A percentile compares a stretch with the other conserved stretches of the same genome.
These are phyloP conservation scores for Fraxinus velutina DNA, from an alignment of 305 asterid species.

Conservation along the genomic window DNA sequence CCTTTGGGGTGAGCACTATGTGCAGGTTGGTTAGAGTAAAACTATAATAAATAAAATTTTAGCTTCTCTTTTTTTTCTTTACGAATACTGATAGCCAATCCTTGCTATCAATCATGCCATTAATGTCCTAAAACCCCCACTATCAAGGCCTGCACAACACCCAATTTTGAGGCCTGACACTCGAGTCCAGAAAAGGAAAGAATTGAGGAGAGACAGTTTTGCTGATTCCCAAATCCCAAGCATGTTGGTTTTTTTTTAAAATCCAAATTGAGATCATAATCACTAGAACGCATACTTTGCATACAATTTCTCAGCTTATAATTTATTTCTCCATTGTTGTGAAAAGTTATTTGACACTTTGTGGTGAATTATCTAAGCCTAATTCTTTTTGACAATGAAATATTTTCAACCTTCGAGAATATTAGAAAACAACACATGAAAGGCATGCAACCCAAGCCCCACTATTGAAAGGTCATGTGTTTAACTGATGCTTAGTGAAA, in stretches of 20 bases:
- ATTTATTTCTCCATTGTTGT: background rate
- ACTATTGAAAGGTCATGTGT: background rate
- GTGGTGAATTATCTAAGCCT: background rate
- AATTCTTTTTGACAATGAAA: background rate
- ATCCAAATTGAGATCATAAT: background rate
- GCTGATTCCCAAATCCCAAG: background rate
- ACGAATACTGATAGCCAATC: background rate
- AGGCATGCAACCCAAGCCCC: background rate
- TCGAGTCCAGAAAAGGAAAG: background rate
- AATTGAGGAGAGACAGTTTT: background rate
- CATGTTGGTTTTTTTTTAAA: background rate
- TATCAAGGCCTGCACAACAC: background rate
- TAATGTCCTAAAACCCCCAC: background rate
- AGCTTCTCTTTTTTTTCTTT: background rate
- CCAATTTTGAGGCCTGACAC: background rate
- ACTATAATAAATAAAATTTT: too few species aligned
- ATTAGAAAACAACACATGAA: background rate
- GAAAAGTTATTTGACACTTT: background rate
- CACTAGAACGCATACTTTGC: background rate
- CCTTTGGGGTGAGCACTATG: background rate
- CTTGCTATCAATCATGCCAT: background rate
- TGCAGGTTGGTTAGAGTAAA: background rate
- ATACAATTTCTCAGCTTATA: background rate
- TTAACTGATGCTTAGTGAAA: background rate
- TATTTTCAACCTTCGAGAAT: background rate